Percentiles rank a stretch among this genome's conserved stretches.
Conservation (phyloP, 768 basidiomycete genomes). For the Paxillus ammoniavirescens region DNA sequence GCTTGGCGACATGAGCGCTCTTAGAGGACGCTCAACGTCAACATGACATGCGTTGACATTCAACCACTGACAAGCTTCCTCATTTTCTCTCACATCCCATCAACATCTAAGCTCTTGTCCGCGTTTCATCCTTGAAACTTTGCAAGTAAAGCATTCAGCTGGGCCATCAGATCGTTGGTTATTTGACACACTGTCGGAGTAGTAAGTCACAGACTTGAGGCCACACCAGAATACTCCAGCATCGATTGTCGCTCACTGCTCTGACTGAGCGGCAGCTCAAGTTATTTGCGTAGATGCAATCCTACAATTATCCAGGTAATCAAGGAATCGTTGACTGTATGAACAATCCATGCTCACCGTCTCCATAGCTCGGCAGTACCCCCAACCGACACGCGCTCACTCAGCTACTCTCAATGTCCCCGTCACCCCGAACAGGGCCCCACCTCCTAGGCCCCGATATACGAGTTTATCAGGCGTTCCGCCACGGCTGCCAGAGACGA, state of each 20-base stretch:
- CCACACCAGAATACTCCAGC: neutral
- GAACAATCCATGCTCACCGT: neutral
- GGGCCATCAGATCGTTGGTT: too few relatives aligned
- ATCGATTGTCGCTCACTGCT: neutral
- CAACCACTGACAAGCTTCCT: neutral
- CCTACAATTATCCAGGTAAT: conserved; percentile 32
- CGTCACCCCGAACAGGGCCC: conserved; percentile 3
- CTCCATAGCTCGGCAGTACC: conserved; percentile 17
- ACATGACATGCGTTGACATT: conserved; percentile 1
- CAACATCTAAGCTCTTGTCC: neutral
- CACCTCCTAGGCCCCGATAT: conserved; percentile 19
- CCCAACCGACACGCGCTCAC: conserved; percentile 19
- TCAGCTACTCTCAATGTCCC: conserved; percentile 17
- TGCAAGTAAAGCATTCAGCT: neutral
- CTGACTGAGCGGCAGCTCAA: neutral
- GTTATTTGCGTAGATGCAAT: conserved; percentile 22
- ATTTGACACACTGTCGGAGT: too few relatives aligned
- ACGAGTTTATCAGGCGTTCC: conserved; percentile 16
- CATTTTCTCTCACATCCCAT: neutral
- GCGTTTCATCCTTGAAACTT: neutral
- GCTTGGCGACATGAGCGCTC: conserved; percentile 1
- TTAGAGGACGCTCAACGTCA: conserved; percentile 3
- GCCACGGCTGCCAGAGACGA: conserved; percentile 1
- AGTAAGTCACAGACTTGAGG: neutral
- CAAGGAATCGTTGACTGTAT: neutral